Evolutionary conservation across 2,329 filamentous ascomycete species (phyloP), one percentile per base, ranked within the genome.

Genomic region (Diaporthe sp.): DNA sequence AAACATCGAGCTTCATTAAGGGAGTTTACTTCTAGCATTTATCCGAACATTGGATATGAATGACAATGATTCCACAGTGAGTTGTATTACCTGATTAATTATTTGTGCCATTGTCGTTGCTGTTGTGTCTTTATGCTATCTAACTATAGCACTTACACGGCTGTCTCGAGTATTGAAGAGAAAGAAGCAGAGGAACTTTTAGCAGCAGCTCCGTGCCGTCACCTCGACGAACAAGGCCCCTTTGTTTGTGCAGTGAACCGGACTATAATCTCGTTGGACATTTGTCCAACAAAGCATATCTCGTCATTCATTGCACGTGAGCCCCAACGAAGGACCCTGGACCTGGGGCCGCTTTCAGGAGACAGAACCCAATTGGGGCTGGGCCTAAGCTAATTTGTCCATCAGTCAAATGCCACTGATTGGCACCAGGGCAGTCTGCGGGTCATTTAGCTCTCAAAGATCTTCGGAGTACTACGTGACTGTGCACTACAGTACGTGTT

Each of bases 401-500:
- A 22, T 46, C 57, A 25, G 7, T 61, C 37, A 53, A 25, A 34
- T 53, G 31, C 42, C 13, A 68, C 7, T 51, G 31, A 13, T 6
- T 19, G 12, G 31, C 7, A 19, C 25, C 34, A 25, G 17, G 46
- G 42, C 25, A 7, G 51, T 51, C 22, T 51, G 37, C 37, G 25
- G n/a, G 44, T 67, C 62, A 34, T 37, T n/a, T 25, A 19, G 31
- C 22, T 51, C 31, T 49, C 28, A 0, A 37, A 10, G 62, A 67
- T 67, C 62, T 51, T 34, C 62, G 28, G 13, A 55, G 34, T 70
- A 39, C 65, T 31, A 70, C 65, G 65, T 70, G 65, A 42, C 46
- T 70, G n/a, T 19, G 19, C 44, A 34, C 61, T n/a, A 49, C 61
- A 22, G 6, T 37, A 42, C 31, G 13, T 51, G 22, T 15, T 37